Percentiles rank a stretch among this genome's conserved stretches.
Conservation (phyloP, 208 protist genomes). For the Wallacemonas collosoma region DNA sequence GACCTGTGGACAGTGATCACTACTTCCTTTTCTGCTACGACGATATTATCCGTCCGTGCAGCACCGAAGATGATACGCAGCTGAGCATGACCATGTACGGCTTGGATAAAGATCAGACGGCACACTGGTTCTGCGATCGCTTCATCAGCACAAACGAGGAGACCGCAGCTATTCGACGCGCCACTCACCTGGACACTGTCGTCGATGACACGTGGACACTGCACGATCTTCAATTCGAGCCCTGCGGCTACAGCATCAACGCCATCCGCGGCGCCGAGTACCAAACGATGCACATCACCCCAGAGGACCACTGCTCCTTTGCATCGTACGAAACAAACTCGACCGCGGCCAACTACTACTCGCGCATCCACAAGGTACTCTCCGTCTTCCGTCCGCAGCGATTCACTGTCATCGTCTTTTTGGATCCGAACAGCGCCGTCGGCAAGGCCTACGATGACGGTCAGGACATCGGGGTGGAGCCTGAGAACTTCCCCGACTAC, state of each 20-base stretch:
- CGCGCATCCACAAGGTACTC: slow-evolving; percentile 63
- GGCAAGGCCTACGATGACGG: slow-evolving; percentile 63
- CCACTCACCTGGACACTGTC: slow-evolving; percentile 71
- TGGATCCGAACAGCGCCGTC: slow-evolving; percentile 78
- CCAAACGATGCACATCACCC: slow-evolving; percentile 96
- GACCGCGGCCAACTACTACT: slow-evolving; percentile 58
- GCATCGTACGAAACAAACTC: slow-evolving; percentile 95
- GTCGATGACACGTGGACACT: slow-evolving; percentile 78
- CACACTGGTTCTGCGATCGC: slow-evolving; percentile 82
- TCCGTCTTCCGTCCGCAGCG: slow-evolving; percentile 77
- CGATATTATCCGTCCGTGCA: slow-evolving; percentile 76
- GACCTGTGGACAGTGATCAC: slow-evolving; percentile 90
- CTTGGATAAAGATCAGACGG: slow-evolving; percentile 73
- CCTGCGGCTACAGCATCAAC: slow-evolving; percentile 96
- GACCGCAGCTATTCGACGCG: slow-evolving; percentile 67
- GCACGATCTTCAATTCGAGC: slow-evolving; percentile 92
- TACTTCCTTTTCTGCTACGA: slow-evolving; percentile 94
- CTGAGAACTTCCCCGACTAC: slow-evolving; percentile 77
- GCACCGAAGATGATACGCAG: slow-evolving; percentile 74
- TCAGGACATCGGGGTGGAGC: slow-evolving; percentile 74
- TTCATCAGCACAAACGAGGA: slow-evolving; percentile 67
- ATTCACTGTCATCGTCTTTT: slow-evolving; percentile 87
- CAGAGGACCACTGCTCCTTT: slow-evolving; percentile 93
- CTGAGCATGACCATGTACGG: slow-evolving; percentile 93
- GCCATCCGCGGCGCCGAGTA: slow-evolving; percentile 86